Conservation (phyloP, 1,284 basidiomycete genomes). For the Rhodofomes roseus region DNA sequence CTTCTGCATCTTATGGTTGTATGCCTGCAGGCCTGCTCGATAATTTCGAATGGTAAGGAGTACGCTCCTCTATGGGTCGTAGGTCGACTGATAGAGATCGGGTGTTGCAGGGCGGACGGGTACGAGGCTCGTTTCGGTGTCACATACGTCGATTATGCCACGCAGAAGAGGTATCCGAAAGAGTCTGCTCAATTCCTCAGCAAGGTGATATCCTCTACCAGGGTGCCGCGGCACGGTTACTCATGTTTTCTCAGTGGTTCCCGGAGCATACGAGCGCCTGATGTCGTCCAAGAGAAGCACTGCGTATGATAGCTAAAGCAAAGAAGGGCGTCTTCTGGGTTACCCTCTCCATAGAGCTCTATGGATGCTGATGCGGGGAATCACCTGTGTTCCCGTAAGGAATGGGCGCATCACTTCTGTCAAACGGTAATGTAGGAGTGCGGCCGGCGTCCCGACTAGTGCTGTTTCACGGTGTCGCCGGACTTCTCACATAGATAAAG, state of each 20-base stretch:
- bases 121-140: conserved; percentile 61
- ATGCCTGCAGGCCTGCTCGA: conserved; percentile 50
- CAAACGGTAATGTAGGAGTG: too few relatives aligned
- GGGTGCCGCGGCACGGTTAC: not conserved
- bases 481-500: too few relatives aligned
- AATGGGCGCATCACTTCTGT: too few relatives aligned
- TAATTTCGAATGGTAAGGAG: conserved; percentile 66
- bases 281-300: not conserved
- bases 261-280: conserved; percentile 1
- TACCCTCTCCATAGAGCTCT: too few relatives aligned
- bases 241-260: conserved; percentile 1
- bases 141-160: conserved; percentile 65
- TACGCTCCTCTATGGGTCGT: not conserved
- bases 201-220: conserved; percentile 22
- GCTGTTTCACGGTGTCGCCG: too few relatives aligned
- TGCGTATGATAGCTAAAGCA: not conserved
- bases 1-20: not conserved
- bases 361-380: too few relatives aligned
- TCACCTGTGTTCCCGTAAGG: too few relatives aligned
- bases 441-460: too few relatives aligned
- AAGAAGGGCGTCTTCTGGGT: too few relatives aligned
- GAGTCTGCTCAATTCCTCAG: conserved; percentile 54
- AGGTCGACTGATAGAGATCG: not conserved
- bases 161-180: conserved; percentile 65
- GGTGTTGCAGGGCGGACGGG: conserved; percentile 49